Percentiles rank a stretch among this genome's conserved stretches.
These are phyloP conservation scores for Thuja plicata DNA, from an alignment of 83 land plant genomes.

Conservation along the genomic window DNA sequence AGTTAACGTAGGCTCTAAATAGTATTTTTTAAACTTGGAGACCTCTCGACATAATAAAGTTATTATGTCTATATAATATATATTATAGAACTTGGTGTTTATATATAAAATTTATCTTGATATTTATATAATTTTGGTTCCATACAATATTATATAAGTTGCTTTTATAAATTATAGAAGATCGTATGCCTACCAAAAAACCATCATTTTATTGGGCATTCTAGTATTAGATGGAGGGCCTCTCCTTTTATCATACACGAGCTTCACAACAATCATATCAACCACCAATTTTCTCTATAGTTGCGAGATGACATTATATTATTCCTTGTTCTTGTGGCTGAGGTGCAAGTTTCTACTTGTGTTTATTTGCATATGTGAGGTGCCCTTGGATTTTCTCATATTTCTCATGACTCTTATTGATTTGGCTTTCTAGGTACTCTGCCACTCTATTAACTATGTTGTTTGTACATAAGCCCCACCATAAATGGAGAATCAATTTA, in stretches of 20 bases:
- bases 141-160: too few species aligned
- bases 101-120: too few species aligned
- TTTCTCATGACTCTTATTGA: constrained; percentile 52
- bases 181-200: too few species aligned
- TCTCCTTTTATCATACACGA: constrained; percentile 61
- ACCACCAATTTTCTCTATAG: constrained; percentile 79
- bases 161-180: too few species aligned
- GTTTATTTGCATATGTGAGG: constrained; percentile 40
- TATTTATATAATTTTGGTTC: too few species aligned
- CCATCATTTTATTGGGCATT: constrained; percentile 39
- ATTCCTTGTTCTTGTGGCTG: constrained; percentile 76
- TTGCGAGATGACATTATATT: constrained; percentile 83
- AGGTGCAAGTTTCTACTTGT: constrained; percentile 53
- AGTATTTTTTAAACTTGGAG: too few species aligned
- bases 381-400: constrained; percentile 61
- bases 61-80: too few species aligned
- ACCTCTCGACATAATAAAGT: too few species aligned
- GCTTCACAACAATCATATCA: constrained; percentile 60
- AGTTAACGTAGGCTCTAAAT: too few species aligned
- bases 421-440: constrained; percentile 26
- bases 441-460: constrained; percentile 13
- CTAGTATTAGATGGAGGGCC: constrained; percentile 51
- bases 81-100: too few species aligned
- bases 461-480: too few species aligned
- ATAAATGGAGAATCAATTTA: too few species aligned